Conservation (phyloP, 108 stramenopile genomes). For the Cylindrotheca fusiformis region DNA sequence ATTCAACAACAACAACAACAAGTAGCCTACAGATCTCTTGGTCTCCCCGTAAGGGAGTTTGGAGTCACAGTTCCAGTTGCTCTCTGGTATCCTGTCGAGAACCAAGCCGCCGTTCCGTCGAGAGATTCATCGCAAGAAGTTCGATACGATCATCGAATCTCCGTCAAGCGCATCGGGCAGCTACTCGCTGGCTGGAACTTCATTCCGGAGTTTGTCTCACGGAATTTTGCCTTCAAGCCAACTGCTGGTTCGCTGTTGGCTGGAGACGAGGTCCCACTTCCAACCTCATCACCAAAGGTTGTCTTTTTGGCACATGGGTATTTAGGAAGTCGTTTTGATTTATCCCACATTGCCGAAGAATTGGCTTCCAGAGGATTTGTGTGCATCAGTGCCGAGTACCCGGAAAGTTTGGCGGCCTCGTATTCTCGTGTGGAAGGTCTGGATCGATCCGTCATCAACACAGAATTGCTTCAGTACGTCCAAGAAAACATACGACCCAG, state of each 20-base stretch:
- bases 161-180: constrained; percentile 63
- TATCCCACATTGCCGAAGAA: constrained; percentile 66
- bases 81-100: constrained; percentile 43
- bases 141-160: constrained; percentile 62
- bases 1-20: neutral
- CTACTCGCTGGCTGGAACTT: constrained; percentile 67
- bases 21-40: constrained; percentile 30
- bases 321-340: constrained; percentile 69
- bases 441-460: constrained; percentile 52
- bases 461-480: constrained; percentile 31
- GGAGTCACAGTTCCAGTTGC: constrained; percentile 53
- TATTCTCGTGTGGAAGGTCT: constrained; percentile 45
- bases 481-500: constrained; percentile 22
- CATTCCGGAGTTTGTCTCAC: constrained; percentile 57
- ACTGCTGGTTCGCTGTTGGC: constrained; percentile 12
- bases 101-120: neutral
- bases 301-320: constrained; percentile 64
- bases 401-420: constrained; percentile 73
- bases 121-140: constrained; percentile 1
- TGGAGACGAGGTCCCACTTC: constrained; percentile 25
- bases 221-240: constrained; percentile 47
- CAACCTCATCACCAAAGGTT: constrained; percentile 40
- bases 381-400: constrained; percentile 64
- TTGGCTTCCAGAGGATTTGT: constrained; percentile 64
- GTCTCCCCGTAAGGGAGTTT: constrained; percentile 21